These are phyloP conservation scores for Corymbia calophylla DNA, from an alignment of 441 rosid species.

Conservation along the genomic window DNA sequence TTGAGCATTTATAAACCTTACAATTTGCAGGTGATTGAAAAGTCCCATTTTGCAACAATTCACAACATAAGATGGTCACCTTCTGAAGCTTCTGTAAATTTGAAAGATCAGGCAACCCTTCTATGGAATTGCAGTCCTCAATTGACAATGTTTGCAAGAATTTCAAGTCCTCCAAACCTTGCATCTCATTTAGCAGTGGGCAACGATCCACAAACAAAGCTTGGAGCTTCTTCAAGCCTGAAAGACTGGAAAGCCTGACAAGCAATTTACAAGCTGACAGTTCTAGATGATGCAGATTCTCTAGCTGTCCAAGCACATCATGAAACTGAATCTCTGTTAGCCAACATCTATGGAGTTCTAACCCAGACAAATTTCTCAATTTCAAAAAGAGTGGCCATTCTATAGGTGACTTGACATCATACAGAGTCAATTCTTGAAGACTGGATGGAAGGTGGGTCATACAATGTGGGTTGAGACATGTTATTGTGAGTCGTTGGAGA, in stretches of 20 bases:
- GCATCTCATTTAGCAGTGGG: not conserved
- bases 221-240: not conserved
- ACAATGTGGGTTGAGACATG: not conserved
- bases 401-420: not conserved
- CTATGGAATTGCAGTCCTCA: not conserved
- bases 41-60: not conserved
- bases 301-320: not conserved
- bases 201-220: not conserved
- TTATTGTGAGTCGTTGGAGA: not conserved
- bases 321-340: not conserved
- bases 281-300: not conserved
- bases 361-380: not conserved
- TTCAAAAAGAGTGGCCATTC: not conserved
- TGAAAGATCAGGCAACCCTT: not conserved
- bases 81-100: not conserved
- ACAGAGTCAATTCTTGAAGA: not conserved
- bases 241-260: not conserved
- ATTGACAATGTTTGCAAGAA: not conserved
- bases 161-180: not conserved
- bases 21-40: not conserved
- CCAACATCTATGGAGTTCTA: not conserved
- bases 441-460: not conserved
- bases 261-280: not conserved
- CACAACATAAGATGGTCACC: not conserved
- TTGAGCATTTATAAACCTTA: not conserved